Base-by-base conservation (phyloP, 2,329 filamentous ascomycete genomes). In the Colletotrichum cuscutae region DNA sequence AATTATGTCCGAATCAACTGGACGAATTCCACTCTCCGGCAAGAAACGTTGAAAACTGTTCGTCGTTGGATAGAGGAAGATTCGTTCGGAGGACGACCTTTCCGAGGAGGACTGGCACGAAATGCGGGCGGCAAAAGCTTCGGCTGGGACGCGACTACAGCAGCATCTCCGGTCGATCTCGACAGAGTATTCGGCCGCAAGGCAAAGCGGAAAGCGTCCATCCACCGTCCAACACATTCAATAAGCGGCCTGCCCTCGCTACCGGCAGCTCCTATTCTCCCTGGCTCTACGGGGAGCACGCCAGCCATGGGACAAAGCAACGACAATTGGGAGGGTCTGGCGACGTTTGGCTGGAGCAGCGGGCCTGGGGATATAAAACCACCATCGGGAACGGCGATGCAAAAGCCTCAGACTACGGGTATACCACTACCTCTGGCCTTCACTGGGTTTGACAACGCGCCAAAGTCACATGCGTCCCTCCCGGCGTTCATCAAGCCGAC, bases 51-150 rank as follows among this genome's bases (percentile, higher is more conserved):
- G 71, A 86, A 87, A 69, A 89, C 90, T 53, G 90, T 93, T 22
- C 85, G 88, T 30, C 85, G 89, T 30, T 93, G 91, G 91, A 90
- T 92, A 86, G 89, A 91, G 76, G 88, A 92, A 76, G 90, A 91
- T 75, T 88, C 89, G 0, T 88, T 89, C 32, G 83, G 87, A 2
- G 88, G 89, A 1, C 86, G 86, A 60, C 80, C 85, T 13, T 82
- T 82, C 1, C 79, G 88, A 11, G 86, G 85, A 8, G 85, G 84
- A 28, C 76, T 68, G 11, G 57, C 42, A 1, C 56, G 71, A n/a
- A 68, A 56, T 22, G 83, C 85, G 22, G 86, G 85, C 52, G 84
- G 83, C 6, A 86, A 84, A 70, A 85, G 89, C 75, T 92, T 92
- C 79, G 89, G 90, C 35, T 92, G 90, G 90, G 88, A 91, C 75